phyloP scores from a whole-genome alignment of 345 rosid species.

The Abelmoschus esculentus region DNA sequence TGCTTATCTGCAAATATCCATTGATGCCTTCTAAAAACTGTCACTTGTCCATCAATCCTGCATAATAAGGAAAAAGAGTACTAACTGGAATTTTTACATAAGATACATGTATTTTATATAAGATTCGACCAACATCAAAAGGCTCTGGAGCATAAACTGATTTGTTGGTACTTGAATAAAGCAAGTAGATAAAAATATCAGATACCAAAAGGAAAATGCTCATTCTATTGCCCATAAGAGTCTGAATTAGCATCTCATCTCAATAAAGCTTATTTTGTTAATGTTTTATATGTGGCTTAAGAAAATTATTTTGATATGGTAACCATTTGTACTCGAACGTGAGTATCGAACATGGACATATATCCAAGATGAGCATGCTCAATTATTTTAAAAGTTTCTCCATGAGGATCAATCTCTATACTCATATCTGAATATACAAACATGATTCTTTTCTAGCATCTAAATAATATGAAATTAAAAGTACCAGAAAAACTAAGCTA shows the following conservation, averaged over 20 bases:
- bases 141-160: slow-evolving; percentile 90
- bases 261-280: neutral
- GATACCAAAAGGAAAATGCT: neutral
- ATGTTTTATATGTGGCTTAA: neutral
- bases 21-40: too few relatives aligned
- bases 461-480: neutral
- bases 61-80: too few relatives aligned
- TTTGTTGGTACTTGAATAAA: slow-evolving; percentile 77
- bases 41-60: too few relatives aligned
- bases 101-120: too few relatives aligned
- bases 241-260: neutral
- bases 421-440: neutral
- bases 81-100: too few relatives aligned
- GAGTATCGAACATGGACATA: too few relatives aligned
- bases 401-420: too few relatives aligned
- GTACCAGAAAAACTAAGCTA: neutral
- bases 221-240: neutral
- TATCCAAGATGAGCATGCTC: too few relatives aligned
- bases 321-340: neutral
- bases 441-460: neutral
- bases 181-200: slow-evolving; percentile 15
- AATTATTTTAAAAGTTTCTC: too few relatives aligned
- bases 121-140: slow-evolving; percentile 62
- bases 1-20: too few relatives aligned
- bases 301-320: neutral